Evolutionary conservation across 2,329 filamentous ascomycete species (phyloP).

Genomic region (Penicillium hordei): DNA sequence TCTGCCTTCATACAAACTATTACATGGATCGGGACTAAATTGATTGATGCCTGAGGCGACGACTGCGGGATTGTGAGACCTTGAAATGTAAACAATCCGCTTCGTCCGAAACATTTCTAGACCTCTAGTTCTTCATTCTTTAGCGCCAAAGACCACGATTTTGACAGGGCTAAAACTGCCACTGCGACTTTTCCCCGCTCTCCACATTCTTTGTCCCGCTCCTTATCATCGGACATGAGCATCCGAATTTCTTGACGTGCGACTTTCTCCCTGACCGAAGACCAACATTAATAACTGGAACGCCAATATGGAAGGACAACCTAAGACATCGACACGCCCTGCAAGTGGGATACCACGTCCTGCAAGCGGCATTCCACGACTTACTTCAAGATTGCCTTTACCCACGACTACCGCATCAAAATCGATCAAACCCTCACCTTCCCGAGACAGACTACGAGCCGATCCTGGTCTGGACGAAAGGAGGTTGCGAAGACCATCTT

Average conservation of each 20-base stretch:
- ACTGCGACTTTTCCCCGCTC: neutral
- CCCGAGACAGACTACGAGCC: conserved; percentile 48
- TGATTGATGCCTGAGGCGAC: conserved; percentile 4
- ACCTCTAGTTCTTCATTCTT: neutral
- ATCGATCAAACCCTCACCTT: conserved; percentile 49
- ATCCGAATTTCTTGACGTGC: conserved; percentile 2
- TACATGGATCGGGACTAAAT: neutral
- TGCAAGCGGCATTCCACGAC: conserved; percentile 49
- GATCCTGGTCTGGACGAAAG: conserved; percentile 40
- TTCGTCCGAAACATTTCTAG: neutral
- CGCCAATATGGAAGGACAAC: conserved; percentile 37
- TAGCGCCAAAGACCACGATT: neutral
- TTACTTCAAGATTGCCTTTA: conserved; percentile 54
- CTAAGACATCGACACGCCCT: conserved; percentile 29
- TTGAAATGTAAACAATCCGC: conserved; percentile 12
- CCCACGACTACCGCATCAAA: conserved; percentile 43
- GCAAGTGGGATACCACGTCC: conserved; percentile 47
- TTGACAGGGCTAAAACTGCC: neutral
- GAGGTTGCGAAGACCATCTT: conserved; percentile 41
- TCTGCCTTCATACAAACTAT: neutral
- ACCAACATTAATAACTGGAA: conserved; percentile 1
- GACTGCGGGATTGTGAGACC: conserved; percentile 13
- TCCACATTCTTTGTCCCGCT: conserved; percentile 7
- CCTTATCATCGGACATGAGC: conserved; percentile 5
- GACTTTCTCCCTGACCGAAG: conserved; percentile 9